Base-by-base conservation (phyloP, 2,329 filamentous ascomycete species). In the Xylariaceae sp. region DNA sequence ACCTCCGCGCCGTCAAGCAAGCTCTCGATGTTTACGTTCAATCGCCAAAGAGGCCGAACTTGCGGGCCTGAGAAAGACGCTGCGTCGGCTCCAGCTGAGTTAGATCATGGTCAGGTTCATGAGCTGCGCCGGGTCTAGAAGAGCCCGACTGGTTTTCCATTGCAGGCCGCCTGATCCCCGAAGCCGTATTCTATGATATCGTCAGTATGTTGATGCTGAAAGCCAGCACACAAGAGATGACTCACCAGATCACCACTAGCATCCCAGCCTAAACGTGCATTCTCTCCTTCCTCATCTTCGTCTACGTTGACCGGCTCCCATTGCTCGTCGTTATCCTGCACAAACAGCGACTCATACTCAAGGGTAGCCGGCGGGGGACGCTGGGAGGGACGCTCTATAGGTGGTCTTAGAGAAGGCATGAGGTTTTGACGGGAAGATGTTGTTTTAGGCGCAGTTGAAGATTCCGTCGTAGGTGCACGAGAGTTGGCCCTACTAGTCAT, bases 251-350 rank as follows among this genome's bases (percentile, higher is more conserved):
- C 79, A 39, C 79, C 81, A 65, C 80, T 87, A 50, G 84, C 79
- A 69, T 91, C 86, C 88, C 88, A 92, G 39, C 84, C 85, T 44
- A 91, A 72, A 62, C 84, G 83, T 48, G 84, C 83, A 59, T 84
- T 80, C 51, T 84, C 81, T 5, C 82, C 81, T 9, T 85, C 79
- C 32, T 85, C 83, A 27, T 80, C 84, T 50, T 82, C 73, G 12
- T 72, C 71, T 3, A 78, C 76, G 31, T 80, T 79, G 1, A 87
- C 76, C 1, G 88, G 87, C 60, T 90, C 86, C 88, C 88, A 92
- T 52, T 76, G 74, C 44, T 79, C 76, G 58, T 89, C 86, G 29
- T 89, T 86, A 32, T 89, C 84, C 54, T 78, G 75, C n/a, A 91
- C 78, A 64, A 91, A 91, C 4, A 91, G 74, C 49, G 84, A 85